Evolutionary conservation across 257 asterid species (phyloP), one percentile per base, ranked within the genome.

Genomic region (Thymus mandschuricus): DNA sequence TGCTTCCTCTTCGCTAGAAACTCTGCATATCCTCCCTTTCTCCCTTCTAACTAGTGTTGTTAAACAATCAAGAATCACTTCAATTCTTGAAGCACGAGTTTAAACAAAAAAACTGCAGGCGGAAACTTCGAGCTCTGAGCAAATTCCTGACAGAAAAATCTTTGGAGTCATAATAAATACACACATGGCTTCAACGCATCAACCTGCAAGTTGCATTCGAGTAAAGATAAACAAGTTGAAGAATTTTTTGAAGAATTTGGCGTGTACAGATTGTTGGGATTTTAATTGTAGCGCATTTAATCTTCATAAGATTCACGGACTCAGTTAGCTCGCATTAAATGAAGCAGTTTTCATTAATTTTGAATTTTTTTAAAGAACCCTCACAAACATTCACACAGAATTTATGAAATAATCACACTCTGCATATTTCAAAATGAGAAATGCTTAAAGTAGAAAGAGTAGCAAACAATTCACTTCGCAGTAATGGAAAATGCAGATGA

Each of bases 241-340:
- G 57, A 67, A 74, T 64, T 35, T n/a, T 63, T 62, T 21, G 21
- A 35, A 43, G 67, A 71, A 62, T 34, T 67, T 46, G 75, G n/a
- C 80, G 72, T 60, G 80, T 12, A 76, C 40, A 71, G 15, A 28
- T 70, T 60, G 85, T 70, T 64, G 76, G 74, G 69, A 77, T 66
- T 79, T 75, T 83, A 72, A 86, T 83, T 75, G 81, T 75, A 72
- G 45, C 49, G 77, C 78, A 82, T 81, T 82, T 77, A 79, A 80
- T 82, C 70, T 21, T 70, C 72, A 66, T 70, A 10, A 68, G 48
- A 76, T 72, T 90, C 97, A 86, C 93, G 92, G 85, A 77, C 83
- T 64, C 74, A 60, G 75, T 82, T 76, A 69, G 80, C 68, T 75
- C 63, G 71, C 76, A 83, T 75, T 88, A 75, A 91, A 83, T 90